These are phyloP conservation scores for Solanum lignicaule DNA, from an alignment of 257 asterid genomes.

Conservation along the genomic window DNA sequence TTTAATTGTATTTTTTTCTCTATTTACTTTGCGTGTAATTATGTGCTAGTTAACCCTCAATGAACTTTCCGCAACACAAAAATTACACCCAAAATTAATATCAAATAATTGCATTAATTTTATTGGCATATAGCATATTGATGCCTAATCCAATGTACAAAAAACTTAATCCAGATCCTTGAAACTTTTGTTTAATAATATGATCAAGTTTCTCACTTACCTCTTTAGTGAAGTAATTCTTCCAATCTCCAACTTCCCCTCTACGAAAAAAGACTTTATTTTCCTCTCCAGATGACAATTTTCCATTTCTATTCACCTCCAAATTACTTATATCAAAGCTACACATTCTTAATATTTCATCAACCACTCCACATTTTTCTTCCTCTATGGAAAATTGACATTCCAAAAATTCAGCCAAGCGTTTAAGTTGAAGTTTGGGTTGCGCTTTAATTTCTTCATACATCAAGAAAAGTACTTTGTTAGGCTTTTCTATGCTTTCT, in stretches of 20 bases:
- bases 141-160: background rate
- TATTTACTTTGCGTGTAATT: too few species aligned
- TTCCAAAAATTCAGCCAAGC: background rate
- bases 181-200: background rate
- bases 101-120: background rate
- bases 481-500: background rate
- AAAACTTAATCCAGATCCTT: background rate
- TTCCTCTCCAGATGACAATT: background rate
- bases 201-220: background rate
- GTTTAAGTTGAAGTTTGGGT: background rate
- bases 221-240: background rate
- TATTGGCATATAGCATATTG: background rate
- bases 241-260: constrained; percentile 2
- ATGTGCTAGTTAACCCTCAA: background rate
- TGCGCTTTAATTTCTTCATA: background rate
- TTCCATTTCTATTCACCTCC: constrained; percentile 7
- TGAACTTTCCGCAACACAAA: background rate
- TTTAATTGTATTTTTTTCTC: too few species aligned
- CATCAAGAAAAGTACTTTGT: background rate
- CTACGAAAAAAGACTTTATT: background rate
- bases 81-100: background rate
- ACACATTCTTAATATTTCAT: background rate
- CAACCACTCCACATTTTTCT: background rate
- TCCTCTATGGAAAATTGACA: background rate
- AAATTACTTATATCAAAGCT: background rate